phyloP scores from a whole-genome alignment of 2,329 filamentous ascomycete species.

The Colletotrichum nymphaeae region DNA sequence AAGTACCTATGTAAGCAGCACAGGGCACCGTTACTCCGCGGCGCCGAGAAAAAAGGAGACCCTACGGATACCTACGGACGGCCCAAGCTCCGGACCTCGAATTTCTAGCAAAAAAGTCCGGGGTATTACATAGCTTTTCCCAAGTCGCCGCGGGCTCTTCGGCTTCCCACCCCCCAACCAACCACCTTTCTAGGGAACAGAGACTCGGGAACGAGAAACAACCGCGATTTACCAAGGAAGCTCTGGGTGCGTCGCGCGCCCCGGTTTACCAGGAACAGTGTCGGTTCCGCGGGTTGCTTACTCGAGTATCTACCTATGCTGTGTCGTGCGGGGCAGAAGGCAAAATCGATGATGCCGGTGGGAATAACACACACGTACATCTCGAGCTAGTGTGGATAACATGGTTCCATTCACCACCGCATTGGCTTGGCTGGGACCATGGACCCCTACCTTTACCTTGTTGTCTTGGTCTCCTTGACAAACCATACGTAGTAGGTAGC shows the following conservation, averaged over 20 bases:
- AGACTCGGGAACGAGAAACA: not conserved
- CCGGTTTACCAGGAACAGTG: not conserved
- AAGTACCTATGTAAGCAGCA: not conserved
- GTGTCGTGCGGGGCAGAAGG: not conserved
- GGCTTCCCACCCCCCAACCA: not conserved
- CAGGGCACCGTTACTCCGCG: not conserved
- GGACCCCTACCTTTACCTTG: not conserved
- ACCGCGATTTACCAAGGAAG: not conserved
- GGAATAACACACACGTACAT: not conserved
- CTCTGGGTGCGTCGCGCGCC: not conserved
- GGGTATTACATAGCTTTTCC: not conserved
- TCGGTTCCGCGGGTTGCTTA: not conserved
- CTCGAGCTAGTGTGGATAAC: not conserved
- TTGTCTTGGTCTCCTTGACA: not conserved
- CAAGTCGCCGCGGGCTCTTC: not conserved
- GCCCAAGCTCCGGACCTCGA: not conserved
- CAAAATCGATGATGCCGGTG: slow-evolving; percentile 6
- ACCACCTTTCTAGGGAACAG: not conserved
- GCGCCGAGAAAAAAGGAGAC: not conserved
- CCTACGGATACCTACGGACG: not conserved
- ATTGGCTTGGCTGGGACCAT: not conserved
- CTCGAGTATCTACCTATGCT: too few relatives aligned
- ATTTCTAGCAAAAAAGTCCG: not conserved
- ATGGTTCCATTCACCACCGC: not conserved
- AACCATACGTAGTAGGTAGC: not conserved